Evolutionary conservation across 108 stramenopile species (phyloP).

Genomic region (Cylindrotheca fusiformis): DNA sequence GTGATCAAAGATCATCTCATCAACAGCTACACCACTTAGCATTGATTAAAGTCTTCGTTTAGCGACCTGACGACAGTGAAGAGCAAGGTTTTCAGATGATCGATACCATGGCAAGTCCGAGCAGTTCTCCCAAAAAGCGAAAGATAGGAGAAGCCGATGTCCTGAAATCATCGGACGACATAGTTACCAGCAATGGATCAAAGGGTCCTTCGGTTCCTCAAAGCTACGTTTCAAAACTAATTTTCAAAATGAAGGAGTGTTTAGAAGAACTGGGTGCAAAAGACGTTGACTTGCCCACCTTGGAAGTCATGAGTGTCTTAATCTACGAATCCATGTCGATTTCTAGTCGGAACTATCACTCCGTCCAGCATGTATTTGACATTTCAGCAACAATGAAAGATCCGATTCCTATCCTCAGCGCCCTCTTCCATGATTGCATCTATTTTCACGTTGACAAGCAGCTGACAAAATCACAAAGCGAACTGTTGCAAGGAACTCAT

Average conservation of each 20-base stretch:
- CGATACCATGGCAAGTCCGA: too few species aligned
- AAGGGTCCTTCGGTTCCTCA: too few species aligned
- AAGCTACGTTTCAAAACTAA: conserved; percentile 36
- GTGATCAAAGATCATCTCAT: too few species aligned
- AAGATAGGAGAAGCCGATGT: too few species aligned
- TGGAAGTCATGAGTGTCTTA: conserved; percentile 45
- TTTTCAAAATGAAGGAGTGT: conserved; percentile 28
- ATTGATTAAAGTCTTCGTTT: too few species aligned
- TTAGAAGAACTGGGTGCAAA: conserved; percentile 25
- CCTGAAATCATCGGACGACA: too few species aligned
- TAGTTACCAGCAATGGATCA: too few species aligned
- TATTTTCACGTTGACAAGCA: conserved; percentile 55
- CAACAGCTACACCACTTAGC: too few species aligned
- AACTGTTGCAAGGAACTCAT: conserved; percentile 28
- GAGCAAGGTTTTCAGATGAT: too few species aligned
- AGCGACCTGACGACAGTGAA: too few species aligned
- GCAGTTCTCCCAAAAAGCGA: too few species aligned
- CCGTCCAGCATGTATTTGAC: conserved; percentile 62
- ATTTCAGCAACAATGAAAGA: conserved; percentile 28
- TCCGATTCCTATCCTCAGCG: conserved; percentile 43
- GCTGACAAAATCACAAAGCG: conserved; percentile 29
- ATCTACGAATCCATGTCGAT: conserved; percentile 58
- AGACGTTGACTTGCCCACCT: conserved; percentile 2
- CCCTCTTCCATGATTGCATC: conserved; percentile 61
- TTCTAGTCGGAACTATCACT: conserved; percentile 43